Evolutionary conservation across 352 stramenopile species (phyloP).

Genomic region (Phytophthora aleatoria): DNA sequence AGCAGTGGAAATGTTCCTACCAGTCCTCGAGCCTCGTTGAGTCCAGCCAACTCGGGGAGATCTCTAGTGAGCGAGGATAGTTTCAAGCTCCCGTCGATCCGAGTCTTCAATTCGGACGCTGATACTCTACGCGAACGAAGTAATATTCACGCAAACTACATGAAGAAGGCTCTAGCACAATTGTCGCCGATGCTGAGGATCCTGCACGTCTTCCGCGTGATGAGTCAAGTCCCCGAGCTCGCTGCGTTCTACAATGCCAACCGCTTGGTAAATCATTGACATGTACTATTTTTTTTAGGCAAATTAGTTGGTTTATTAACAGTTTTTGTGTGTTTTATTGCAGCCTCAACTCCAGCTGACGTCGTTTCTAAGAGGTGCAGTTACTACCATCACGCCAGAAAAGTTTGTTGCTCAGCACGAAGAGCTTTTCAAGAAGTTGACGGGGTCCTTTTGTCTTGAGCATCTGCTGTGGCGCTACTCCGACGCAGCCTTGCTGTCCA

Average conservation of each 20-base stretch:
- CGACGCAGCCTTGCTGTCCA: constrained; percentile 67
- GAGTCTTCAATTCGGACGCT: constrained; percentile 74
- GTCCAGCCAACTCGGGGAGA: constrained; percentile 21
- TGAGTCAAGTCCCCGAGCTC: constrained; percentile 76
- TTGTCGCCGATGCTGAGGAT: constrained; percentile 77
- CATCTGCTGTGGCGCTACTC: constrained; percentile 77
- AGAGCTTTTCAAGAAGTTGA: constrained; percentile 83
- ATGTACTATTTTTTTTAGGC: background rate
- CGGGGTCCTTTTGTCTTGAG: constrained; percentile 75
- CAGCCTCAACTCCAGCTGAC: constrained; percentile 79
- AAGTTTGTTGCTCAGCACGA: constrained; percentile 78
- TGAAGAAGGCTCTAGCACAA: constrained; percentile 60
- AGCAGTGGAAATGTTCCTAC: constrained; percentile 24
- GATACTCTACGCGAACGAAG: constrained; percentile 61
- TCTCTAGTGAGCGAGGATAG: constrained; percentile 36
- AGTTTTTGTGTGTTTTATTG: constrained; percentile 7
- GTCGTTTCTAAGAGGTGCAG: constrained; percentile 70
- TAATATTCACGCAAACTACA: constrained; percentile 72
- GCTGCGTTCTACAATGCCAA: constrained; percentile 82
- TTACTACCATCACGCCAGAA: constrained; percentile 73
- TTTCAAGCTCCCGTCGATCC: constrained; percentile 63
- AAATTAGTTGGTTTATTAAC: background rate
- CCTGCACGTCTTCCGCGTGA: constrained; percentile 73
- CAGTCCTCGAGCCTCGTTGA: constrained; percentile 32
- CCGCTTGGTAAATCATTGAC: constrained; percentile 49